These are phyloP conservation scores for Isabelozyma rhagii DNA, from an alignment of 805 yeast genomes.

Conservation along the genomic window DNA sequence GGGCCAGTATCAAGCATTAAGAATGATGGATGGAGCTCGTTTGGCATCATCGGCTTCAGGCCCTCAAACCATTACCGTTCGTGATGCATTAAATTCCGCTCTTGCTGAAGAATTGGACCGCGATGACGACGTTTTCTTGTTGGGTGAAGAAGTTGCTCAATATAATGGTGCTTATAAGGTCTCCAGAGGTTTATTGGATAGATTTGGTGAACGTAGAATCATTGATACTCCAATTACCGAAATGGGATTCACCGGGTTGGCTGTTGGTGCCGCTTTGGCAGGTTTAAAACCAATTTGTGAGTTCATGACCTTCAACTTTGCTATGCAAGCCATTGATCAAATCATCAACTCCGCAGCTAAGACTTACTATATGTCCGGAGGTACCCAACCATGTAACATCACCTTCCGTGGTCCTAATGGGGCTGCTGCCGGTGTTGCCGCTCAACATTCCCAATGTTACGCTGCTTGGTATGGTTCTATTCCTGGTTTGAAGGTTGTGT, in stretches of 20 bases:
- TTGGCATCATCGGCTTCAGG: slow-evolving; percentile 49
- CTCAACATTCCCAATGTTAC: slow-evolving; percentile 98
- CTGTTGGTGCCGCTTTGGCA: slow-evolving; percentile 94
- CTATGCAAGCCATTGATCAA: slow-evolving; percentile 99
- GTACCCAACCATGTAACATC: slow-evolving; percentile 94
- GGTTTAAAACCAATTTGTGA: slow-evolving; percentile 97
- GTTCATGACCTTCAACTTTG: slow-evolving; percentile 98
- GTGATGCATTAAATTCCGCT: slow-evolving; percentile 95
- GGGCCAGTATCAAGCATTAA: slow-evolving; percentile 33
- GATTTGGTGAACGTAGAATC: slow-evolving; percentile 91
- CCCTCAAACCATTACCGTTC: slow-evolving; percentile 72
- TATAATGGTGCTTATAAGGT: slow-evolving; percentile 99
- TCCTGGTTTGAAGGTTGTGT: slow-evolving; percentile 95
- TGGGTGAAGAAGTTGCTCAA: slow-evolving; percentile 99
- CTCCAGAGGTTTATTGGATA: slow-evolving; percentile 90
- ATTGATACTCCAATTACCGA: slow-evolving; percentile 98
- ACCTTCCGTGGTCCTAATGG: slow-evolving; percentile 99
- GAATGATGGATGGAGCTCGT: slow-evolving; percentile 34
- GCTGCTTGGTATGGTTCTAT: slow-evolving; percentile 97
- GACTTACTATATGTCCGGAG: slow-evolving; percentile 99
- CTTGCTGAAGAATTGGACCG: slow-evolving; percentile 97
- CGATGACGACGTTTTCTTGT: slow-evolving; percentile 88
- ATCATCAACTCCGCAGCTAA: slow-evolving; percentile 98
- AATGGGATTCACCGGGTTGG: slow-evolving; percentile 96
- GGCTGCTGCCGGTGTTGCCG: slow-evolving; percentile 99